Base-by-base conservation (phyloP, 148 eudicot genomes). In the Polygonum aviculare region DNA sequence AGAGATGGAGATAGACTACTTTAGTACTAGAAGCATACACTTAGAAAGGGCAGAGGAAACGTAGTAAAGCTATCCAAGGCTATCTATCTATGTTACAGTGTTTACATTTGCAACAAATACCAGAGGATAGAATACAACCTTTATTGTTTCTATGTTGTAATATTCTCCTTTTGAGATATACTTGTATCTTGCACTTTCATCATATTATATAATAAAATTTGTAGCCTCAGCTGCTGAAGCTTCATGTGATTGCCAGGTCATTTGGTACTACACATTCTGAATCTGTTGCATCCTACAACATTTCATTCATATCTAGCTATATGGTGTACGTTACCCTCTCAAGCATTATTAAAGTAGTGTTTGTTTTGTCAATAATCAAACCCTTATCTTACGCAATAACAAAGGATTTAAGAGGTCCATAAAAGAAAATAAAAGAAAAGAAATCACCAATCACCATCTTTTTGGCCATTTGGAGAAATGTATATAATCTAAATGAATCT, bases 21-120 rank as follows among this genome's bases (percentile, higher is more conserved):
- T 26, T 26, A 26, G 31, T 26, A 16, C 18, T 54, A 15, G 8
- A 54, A 48, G 50, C 9, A 60, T 60, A 10, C 67, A 33, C 8
- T 4, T 4, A 33, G 3, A 11, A 63, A 12, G 1, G 36, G 33
- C 1, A 63, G 70, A 26, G 31, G 39, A 31, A 31, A 63, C 39
- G 12, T 3, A 63, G 14, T 63, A 63, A 57, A 33, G 33, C 65
- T 11, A 57, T 21, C 22, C 65, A 7, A 7, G 65, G 33, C 33
- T 57, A 8, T 33, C 33, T 57, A 8, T 33, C 65, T 57, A 57
- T 57, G 12, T 22, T 57, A 57, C 3, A 22, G 12, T 19, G 33
- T 57, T 19, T n/a, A 57, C 65, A 57, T 26, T 57, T 57, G 65
- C 22, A 57, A 57, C 65, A 57, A 57, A 57, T 57, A 57, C 35